Conservation (phyloP, 202 grass and related monocot genomes). For the Alloteropsis angusta region DNA sequence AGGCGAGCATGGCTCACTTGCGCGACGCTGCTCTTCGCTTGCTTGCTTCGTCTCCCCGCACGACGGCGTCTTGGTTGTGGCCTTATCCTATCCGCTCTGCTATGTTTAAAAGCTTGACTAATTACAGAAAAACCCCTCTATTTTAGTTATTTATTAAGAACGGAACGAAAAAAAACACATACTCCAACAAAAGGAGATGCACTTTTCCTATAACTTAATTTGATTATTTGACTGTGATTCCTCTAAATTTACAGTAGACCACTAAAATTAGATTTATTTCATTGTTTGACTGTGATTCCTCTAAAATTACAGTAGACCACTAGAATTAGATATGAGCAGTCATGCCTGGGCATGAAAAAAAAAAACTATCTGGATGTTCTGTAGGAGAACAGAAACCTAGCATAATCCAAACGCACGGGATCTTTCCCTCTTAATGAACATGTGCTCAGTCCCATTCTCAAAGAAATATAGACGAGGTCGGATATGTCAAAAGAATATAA, state of each 20-base stretch:
- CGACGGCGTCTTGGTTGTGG: neutral
- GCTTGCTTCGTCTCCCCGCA: neutral
- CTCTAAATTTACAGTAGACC: too few species aligned
- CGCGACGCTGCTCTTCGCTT: constrained; percentile 13
- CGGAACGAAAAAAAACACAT: neutral
- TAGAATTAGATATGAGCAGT: neutral
- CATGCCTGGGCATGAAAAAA: too few species aligned
- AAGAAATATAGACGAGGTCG: neutral
- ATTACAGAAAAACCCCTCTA: neutral
- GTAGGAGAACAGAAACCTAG: too few species aligned
- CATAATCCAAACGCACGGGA: neutral
- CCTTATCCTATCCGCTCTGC: constrained; percentile 40
- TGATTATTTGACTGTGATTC: too few species aligned
- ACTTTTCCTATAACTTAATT: too few species aligned
- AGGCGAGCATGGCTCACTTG: constrained; percentile 29
- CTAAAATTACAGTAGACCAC: too few species aligned
- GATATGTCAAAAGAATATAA: neutral
- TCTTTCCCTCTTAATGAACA: too few species aligned
- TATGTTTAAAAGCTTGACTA: constrained; percentile 1
- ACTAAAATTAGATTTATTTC: too few species aligned
- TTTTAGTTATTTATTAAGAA: neutral
- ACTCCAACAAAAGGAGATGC: too few species aligned
- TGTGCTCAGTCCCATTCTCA: too few species aligned
- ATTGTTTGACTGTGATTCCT: too few species aligned
- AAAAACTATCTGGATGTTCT: too few species aligned